Evolutionary conservation across 495 filamentous ascomycete genomes (phyloP).

Genomic region (Thermochaetoides thermophila): DNA sequence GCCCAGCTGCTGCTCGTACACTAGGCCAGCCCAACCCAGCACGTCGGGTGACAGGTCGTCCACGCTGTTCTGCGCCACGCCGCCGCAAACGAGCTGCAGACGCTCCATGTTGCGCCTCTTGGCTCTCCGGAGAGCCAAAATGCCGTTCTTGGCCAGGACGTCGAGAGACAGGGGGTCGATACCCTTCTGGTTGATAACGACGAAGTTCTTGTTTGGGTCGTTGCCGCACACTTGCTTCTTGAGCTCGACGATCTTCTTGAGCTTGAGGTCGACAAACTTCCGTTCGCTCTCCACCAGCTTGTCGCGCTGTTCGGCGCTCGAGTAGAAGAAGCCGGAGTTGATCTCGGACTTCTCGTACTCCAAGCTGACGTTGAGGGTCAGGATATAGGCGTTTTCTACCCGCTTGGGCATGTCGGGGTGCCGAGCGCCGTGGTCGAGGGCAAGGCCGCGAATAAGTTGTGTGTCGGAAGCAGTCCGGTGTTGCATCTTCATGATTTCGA

Average conservation of each 20-base stretch:
- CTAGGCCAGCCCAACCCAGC: constrained; percentile 89
- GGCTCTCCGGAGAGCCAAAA: constrained; percentile 80
- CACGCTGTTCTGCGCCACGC: constrained; percentile 84
- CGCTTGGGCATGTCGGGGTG: constrained; percentile 98
- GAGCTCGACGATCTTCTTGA: constrained; percentile 93
- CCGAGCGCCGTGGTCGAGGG: constrained; percentile 86
- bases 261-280: constrained; percentile 87
- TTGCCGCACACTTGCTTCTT: constrained; percentile 96
- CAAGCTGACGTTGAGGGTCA: constrained; percentile 89
- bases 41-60: constrained; percentile 81
- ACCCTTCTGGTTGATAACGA: constrained; percentile 98
- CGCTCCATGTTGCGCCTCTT: constrained; percentile 99
- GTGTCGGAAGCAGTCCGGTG: constrained; percentile 93
- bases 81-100: constrained; percentile 85
- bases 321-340: constrained; percentile 99
- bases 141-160: constrained; percentile 93
- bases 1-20: constrained; percentile 94
- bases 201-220: constrained; percentile 89
- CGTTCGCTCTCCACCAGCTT: constrained; percentile 97
- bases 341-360: constrained; percentile 99
- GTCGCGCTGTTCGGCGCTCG: constrained; percentile 85
- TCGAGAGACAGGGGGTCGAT: constrained; percentile 94
- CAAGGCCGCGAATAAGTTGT: constrained; percentile 83
- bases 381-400: constrained; percentile 86
- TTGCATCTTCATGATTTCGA: constrained; percentile 99